These are phyloP conservation scores for Ascochyta lentis DNA, from an alignment of 2,329 filamentous ascomycete genomes.

Conservation along the genomic window DNA sequence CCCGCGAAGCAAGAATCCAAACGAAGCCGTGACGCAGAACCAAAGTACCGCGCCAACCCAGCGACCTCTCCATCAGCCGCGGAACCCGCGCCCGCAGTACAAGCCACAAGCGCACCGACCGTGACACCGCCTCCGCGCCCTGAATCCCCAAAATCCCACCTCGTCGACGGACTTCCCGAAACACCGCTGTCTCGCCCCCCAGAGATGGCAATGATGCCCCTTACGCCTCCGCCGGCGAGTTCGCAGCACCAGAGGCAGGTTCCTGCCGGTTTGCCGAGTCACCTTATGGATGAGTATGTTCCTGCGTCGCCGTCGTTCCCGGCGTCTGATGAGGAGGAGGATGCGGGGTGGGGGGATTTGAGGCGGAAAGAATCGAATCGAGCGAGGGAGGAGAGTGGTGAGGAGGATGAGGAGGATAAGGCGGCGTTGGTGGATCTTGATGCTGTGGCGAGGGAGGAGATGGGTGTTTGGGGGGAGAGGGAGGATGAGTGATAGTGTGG, in stretches of 20 bases:
- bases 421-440: slow-evolving; percentile 42
- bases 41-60: neutral
- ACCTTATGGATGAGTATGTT: slow-evolving; percentile 46
- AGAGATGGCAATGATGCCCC: slow-evolving; percentile 45
- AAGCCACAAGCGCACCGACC: neutral
- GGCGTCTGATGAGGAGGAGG: slow-evolving; percentile 33
- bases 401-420: slow-evolving; percentile 21
- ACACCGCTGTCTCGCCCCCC: slow-evolving; percentile 25
- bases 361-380: slow-evolving; percentile 31
- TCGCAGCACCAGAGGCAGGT: slow-evolving; percentile 17
- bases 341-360: slow-evolving; percentile 46
- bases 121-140: slow-evolving; percentile 19
- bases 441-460: slow-evolving; percentile 45
- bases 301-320: slow-evolving; percentile 32
- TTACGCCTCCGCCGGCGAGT: slow-evolving; percentile 31
- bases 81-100: neutral
- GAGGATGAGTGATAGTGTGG: slow-evolving; percentile 25
- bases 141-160: neutral
- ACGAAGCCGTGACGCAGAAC: neutral
- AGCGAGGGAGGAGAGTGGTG: slow-evolving; percentile 22
- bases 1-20: neutral
- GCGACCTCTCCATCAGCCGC: neutral
- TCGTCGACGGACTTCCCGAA: slow-evolving; percentile 1
- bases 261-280: slow-evolving; percentile 38
- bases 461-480: slow-evolving; percentile 45